Evolutionary conservation across 345 rosid genomes (phyloP), one percentile per base, ranked within the genome.

Genomic region (Rhizophora mangle): DNA sequence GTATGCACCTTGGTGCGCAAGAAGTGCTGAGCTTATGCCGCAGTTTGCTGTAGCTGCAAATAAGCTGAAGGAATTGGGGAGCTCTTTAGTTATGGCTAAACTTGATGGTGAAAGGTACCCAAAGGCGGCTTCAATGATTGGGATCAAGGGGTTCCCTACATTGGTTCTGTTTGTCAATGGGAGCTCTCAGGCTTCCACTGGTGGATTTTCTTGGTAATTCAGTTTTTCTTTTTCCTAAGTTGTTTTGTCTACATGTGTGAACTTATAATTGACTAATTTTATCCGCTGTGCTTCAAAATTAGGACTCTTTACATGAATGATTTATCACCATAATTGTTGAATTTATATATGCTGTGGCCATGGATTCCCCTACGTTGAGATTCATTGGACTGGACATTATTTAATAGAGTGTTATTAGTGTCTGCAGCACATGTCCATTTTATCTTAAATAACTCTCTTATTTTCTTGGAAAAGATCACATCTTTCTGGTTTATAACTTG

Each of bases 21-120:
- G 96, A 55, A 87, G 98, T 76, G 98, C 98, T 26, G 98, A 93
- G 76, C 80, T 93, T 36, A 92, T 92, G 96, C 98, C 98, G 36
- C 80, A 81, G 51, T 93, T 87, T 36, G 88, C 93, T 47, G 93
- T 90, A 76, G 96, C 98, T 64, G 92, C 96, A 6, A 93, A 80
- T 72, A 69, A 65, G 76, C 85, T 93, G 67, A 87, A 82, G 73
- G 98, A 87, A 68, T 56, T 83, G 36, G 86, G 84, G 31, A 87
- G 86, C 66, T 60, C 79, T 27, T 69, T 93, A 65, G 72, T 87
- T 85, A 77, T 93, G 96, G 85, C 96, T 60, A 93, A 93, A 75
- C 81, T 93, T 65, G 98, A 93, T 64, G 96, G 90, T 6, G 96
- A 93, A 61, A 80, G 96, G 72, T 84, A 86, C 68, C 77, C 88